Base-by-base conservation (phyloP, 192 early-diverging fungal genomes). In the Backusella parvicylindrica region DNA sequence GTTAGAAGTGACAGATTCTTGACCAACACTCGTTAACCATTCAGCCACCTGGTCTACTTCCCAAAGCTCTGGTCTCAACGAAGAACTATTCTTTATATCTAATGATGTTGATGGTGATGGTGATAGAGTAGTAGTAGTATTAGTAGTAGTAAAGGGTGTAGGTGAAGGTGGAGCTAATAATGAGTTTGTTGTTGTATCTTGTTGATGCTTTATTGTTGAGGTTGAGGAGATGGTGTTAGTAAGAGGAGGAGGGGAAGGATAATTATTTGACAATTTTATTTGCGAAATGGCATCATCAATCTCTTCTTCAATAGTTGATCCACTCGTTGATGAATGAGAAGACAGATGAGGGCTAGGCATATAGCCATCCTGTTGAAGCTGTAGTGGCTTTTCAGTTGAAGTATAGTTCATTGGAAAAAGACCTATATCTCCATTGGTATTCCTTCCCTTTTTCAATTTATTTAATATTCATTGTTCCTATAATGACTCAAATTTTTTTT, bases 401-500 rank as follows among this genome's bases (percentile, higher is more conserved):
- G 89, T 86, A 75, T 88, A 91, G 76, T 90, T 92, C 81, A 82
- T 87, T 56, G 92, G 92, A 70, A 94, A 94, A 23, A 94, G 85
- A 23, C 92, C 92, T 16, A 82, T 84, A 40, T 91, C 77, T 40
- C 91, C 90, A 23, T 83, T 82, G n/a, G 79, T 56, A 68, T 92
- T 92, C 60, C 81, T 85, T 12, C 92, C 92, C 92, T 93, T 30
- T 69, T 43, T 47, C 23, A 66, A 67, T n/a, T 53, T 43, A 11
- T 41, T n/a, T 33, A 23, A 35, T 15, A 37, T 56, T 64, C 56
- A 56, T 32, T 64, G 23, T 40, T 21, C 23, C n/a, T n/a, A 8
- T 23, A 9, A 0, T 5, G 3, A 33, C 43, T 65, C 1, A 4
- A 26, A n/a, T 66, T 49, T 0, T n/a, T 21, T 66, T 33, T 16